Conservation (phyloP, 2,329 filamentous ascomycete genomes). For the Xylaria sp. region DNA sequence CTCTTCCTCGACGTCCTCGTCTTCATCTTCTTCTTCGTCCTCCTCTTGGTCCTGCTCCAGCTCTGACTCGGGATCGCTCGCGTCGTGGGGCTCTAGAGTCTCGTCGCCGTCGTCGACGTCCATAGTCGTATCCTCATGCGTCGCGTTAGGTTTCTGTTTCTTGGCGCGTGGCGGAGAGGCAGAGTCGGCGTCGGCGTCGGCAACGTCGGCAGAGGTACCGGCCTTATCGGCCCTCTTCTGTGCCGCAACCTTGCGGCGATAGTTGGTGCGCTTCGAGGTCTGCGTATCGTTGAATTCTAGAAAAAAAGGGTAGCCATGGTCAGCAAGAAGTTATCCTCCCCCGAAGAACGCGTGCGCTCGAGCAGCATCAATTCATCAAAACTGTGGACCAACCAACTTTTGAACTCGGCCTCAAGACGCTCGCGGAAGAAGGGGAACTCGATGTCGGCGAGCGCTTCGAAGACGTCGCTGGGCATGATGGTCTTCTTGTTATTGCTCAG, state of each 20-base stretch:
- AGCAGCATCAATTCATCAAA: background rate
- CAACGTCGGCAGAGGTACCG: constrained; percentile 31
- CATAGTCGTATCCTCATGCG: constrained; percentile 39
- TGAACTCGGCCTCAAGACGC: constrained; percentile 68
- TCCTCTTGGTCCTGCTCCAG: constrained; percentile 45
- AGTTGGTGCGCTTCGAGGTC: constrained; percentile 67
- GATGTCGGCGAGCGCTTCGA: constrained; percentile 69
- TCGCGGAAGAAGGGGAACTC: constrained; percentile 69
- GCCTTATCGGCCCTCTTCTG: constrained; percentile 46
- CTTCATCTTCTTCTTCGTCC: constrained; percentile 48
- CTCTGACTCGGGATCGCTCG: constrained; percentile 37
- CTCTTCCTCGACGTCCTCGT: constrained; percentile 44
- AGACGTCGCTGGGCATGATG: constrained; percentile 68
- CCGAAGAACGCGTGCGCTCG: background rate
- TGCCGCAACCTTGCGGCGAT: constrained; percentile 63
- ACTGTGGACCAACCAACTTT: constrained; percentile 48
- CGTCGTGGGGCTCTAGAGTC: constrained; percentile 33
- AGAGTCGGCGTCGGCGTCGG: constrained; percentile 19
- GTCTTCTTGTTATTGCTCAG: constrained; percentile 67
- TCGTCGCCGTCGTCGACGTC: constrained; percentile 39
- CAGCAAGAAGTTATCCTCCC: background rate
- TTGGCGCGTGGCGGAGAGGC: constrained; percentile 31
- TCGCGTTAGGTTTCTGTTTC: constrained; percentile 37
- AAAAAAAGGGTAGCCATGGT: background rate
- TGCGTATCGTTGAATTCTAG: constrained; percentile 68